Conservation (phyloP, 305 asterid species). For the Striga hermonthica region DNA sequence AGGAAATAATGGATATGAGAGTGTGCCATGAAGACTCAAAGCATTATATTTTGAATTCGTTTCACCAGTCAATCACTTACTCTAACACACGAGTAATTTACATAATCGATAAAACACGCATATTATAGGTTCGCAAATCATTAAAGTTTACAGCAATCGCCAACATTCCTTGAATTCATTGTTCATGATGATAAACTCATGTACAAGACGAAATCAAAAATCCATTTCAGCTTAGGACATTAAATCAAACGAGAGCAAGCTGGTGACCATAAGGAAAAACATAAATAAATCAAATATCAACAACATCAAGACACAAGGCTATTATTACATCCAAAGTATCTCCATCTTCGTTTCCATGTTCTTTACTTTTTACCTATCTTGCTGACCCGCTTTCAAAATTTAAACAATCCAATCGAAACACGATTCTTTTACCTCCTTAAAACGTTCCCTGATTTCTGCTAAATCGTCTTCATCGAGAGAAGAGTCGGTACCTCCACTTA, state of each 20-base stretch:
- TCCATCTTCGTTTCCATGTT: neutral
- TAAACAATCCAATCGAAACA: conserved; percentile 11
- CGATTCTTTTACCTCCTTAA: conserved; percentile 56
- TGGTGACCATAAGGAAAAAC: conserved; percentile 1
- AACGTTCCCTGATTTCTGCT: conserved; percentile 60
- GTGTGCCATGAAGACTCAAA: neutral
- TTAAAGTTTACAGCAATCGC: neutral
- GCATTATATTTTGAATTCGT: neutral
- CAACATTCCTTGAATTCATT: neutral
- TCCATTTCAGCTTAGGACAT: conserved; percentile 20
- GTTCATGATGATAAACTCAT: neutral
- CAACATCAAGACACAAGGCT: neutral
- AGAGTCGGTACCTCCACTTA: conserved; percentile 42
- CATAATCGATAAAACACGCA: neutral
- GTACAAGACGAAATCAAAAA: neutral
- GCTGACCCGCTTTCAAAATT: neutral
- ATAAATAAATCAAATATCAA: neutral
- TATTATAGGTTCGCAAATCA: neutral
- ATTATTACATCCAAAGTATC: neutral
- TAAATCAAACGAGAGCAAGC: conserved; percentile 16
- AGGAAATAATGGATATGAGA: conserved; percentile 6
- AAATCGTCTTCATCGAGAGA: conserved; percentile 55
- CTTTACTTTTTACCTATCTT: neutral
- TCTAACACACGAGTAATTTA: neutral
- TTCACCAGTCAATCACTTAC: neutral